Evolutionary conservation across 1,139 yeast species (phyloP).

Genomic region (Spathaspora sp.): DNA sequence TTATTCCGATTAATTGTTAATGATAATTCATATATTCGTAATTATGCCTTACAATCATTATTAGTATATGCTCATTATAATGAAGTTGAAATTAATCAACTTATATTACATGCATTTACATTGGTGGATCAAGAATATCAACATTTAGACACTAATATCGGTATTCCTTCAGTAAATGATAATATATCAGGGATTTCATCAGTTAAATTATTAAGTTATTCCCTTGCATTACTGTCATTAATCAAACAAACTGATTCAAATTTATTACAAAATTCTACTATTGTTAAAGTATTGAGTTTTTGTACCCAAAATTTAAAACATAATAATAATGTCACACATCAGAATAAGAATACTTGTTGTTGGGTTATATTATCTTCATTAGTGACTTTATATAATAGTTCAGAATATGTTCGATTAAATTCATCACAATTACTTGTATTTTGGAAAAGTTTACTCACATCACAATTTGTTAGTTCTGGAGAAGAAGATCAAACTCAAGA

Average conservation of each 20-base stretch:
- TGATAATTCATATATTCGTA: constrained; percentile 35
- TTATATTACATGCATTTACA: constrained; percentile 34
- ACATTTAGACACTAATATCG: constrained; percentile 17
- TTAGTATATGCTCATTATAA: constrained; percentile 31
- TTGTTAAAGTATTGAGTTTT: constrained; percentile 45
- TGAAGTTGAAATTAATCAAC: constrained; percentile 37
- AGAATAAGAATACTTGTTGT: constrained; percentile 32
- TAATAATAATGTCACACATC: constrained; percentile 16
- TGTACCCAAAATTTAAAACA: constrained; percentile 50
- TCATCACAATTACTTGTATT: constrained; percentile 72
- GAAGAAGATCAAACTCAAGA: constrained; percentile 26
- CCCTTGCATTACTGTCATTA: constrained; percentile 39
- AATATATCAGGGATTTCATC: constrained; percentile 24
- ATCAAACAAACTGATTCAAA: constrained; percentile 39
- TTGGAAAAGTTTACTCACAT: constrained; percentile 80
- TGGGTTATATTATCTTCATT: constrained; percentile 82
- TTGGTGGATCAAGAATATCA: constrained; percentile 35
- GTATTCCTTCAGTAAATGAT: constrained; percentile 18
- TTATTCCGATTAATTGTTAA: constrained; percentile 36
- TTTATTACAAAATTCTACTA: constrained; percentile 40
- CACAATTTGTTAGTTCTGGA: constrained; percentile 38
- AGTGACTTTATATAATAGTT: constrained; percentile 64
- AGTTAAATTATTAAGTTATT: constrained; percentile 31
- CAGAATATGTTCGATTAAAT: constrained; percentile 64
- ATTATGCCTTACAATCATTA: constrained; percentile 35